These are phyloP conservation scores for Gleditsia sinensis DNA, from an alignment of 306 rosid genomes.

Conservation along the genomic window DNA sequence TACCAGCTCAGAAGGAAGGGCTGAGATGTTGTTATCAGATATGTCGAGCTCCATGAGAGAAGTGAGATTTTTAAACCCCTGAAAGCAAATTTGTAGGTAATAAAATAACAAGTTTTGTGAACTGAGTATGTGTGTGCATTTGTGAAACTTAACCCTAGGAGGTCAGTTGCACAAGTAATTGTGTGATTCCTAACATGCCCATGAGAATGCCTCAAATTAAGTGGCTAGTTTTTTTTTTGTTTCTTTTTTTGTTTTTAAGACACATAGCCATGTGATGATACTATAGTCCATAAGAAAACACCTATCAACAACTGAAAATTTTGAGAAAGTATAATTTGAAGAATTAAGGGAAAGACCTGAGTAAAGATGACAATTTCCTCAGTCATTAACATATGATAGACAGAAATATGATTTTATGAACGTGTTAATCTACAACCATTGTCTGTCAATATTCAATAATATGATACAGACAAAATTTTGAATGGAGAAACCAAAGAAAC, in stretches of 20 bases:
- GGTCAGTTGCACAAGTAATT: slow-evolving; percentile 19
- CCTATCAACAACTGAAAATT: slow-evolving; percentile 5
- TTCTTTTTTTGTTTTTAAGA: background rate
- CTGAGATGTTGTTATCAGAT: slow-evolving; percentile 80
- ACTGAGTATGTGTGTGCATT: background rate
- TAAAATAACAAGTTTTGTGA: slow-evolving; percentile 22
- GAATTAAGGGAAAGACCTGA: background rate
- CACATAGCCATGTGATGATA: background rate
- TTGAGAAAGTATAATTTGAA: background rate
- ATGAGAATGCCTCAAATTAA: background rate
- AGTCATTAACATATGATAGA: slow-evolving; percentile 1
- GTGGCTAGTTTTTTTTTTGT: background rate
- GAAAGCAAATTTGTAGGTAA: slow-evolving; percentile 41
- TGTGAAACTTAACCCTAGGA: slow-evolving; percentile 10
- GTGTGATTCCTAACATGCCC: background rate
- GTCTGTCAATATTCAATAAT: slow-evolving; percentile 8
- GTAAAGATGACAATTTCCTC: background rate
- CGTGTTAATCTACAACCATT: background rate
- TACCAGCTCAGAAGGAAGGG: slow-evolving; percentile 88
- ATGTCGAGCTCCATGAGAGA: slow-evolving; percentile 80
- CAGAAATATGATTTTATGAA: slow-evolving; percentile 11
- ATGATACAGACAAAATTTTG: slow-evolving; percentile 2
- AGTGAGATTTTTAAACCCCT: slow-evolving; percentile 68
- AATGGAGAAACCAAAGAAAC: slow-evolving; percentile 12
- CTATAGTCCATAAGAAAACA: background rate